phyloP scores from a whole-genome alignment of 2,329 filamentous ascomycete species.

The Penicillium sp. region DNA sequence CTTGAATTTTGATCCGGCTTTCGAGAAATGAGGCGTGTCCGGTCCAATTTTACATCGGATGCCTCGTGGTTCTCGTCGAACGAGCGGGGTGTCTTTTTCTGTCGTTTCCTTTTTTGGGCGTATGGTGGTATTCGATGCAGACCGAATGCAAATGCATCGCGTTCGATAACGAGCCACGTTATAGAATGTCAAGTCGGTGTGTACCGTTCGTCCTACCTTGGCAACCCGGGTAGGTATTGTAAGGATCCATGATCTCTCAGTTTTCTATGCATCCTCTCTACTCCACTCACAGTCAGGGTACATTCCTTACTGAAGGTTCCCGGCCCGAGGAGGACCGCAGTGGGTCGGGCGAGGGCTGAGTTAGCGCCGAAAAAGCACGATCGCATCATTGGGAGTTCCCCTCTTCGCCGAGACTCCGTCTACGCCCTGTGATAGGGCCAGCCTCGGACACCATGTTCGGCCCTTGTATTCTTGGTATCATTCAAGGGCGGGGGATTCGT shows the following conservation, averaged over 20 bases:
- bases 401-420: constrained; percentile 11
- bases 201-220: not conserved
- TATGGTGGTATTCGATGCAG: constrained; percentile 8
- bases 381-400: constrained; percentile 19
- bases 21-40: not conserved
- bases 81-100: constrained; percentile 15
- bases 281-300: constrained; percentile 8
- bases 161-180: not conserved
- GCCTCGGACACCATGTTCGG: constrained; percentile 16
- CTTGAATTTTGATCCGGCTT: not conserved
- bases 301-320: constrained; percentile 26
- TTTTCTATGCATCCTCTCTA: no score
- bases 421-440: constrained; percentile 22
- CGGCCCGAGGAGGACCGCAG: constrained; percentile 27
- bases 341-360: constrained; percentile 22
- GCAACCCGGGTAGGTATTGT: no score
- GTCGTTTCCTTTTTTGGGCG: no score
- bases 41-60: constrained; percentile 16
- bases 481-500: constrained; percentile 16
- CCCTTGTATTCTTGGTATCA: constrained; percentile 25
- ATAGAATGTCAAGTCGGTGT: not conserved
- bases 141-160: constrained; percentile 10
- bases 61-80: constrained; percentile 23
- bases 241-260: constrained; percentile 1
- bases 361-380: constrained; percentile 16